Percentiles rank a stretch among this genome's conserved stretches.
These are phyloP conservation scores for Cryptococcus hybrid DNA, from an alignment of 1,284 basidiomycete genomes.

Conservation along the genomic window DNA sequence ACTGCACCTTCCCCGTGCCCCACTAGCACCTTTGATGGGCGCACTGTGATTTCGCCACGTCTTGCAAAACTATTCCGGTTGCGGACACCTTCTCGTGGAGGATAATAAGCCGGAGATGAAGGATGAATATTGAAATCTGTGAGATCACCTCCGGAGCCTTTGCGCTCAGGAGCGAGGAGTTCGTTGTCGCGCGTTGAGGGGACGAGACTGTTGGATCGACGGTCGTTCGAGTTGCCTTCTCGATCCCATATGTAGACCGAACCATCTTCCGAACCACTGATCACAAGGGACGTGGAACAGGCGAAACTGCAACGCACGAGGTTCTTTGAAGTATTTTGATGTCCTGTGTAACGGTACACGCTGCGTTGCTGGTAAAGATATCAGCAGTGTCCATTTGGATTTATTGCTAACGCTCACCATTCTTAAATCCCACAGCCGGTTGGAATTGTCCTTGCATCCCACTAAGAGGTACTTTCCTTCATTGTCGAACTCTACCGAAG, in stretches of 20 bases:
- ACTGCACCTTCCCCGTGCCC: constrained; percentile 44
- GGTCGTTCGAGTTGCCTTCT: constrained; percentile 15
- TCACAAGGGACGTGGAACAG: constrained; percentile 44
- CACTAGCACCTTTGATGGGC: constrained; percentile 32
- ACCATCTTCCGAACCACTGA: constrained; percentile 52
- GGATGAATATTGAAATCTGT: too few relatives aligned
- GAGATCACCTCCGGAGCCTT: not conserved
- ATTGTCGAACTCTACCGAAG: constrained; percentile 53
- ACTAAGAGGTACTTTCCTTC: constrained; percentile 52
- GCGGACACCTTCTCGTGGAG: constrained; percentile 14
- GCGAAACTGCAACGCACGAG: constrained; percentile 53
- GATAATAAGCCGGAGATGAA: constrained; percentile 31
- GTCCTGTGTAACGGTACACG: constrained; percentile 53
- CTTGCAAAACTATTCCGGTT: not conserved
- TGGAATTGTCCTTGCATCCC: constrained; percentile 54
- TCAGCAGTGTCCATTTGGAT: not conserved
- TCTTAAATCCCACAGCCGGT: constrained; percentile 47
- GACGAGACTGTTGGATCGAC: not conserved
- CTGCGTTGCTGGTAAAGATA: constrained; percentile 38
- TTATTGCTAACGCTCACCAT: constrained; percentile 45
- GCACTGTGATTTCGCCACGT: constrained; percentile 17
- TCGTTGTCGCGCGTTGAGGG: not conserved
- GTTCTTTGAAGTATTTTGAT: constrained; percentile 56
- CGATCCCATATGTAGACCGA: constrained; percentile 45
- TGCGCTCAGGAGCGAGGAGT: not conserved